Evolutionary conservation across 1,139 yeast genomes (phyloP).

Genomic region (Suhomyces bokatorum): DNA sequence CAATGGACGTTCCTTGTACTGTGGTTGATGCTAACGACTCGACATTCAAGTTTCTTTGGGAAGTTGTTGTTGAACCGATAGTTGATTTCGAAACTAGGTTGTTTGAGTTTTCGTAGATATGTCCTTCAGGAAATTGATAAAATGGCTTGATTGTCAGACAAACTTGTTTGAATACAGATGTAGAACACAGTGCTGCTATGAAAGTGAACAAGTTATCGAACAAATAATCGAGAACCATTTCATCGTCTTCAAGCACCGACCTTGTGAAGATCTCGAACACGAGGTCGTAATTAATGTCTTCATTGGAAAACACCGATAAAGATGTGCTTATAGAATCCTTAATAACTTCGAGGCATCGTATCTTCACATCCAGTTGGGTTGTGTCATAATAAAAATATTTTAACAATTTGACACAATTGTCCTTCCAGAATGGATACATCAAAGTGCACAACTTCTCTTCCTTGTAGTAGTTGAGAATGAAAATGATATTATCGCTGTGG

Average conservation of each 20-base stretch:
- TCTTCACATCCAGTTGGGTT: conserved; percentile 32
- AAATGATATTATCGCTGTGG: conserved; percentile 36
- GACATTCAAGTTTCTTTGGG: conserved; percentile 16
- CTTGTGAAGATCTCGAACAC: conserved; percentile 32
- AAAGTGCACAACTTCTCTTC: conserved; percentile 57
- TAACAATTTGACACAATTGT: conserved; percentile 46
- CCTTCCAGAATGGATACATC: conserved; percentile 54
- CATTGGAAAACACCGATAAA: conserved; percentile 25
- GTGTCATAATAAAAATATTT: conserved; percentile 42
- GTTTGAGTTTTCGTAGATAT: neutral
- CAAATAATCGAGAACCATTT: conserved; percentile 34
- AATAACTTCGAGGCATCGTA: conserved; percentile 44
- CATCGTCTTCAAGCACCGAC: conserved; percentile 30
- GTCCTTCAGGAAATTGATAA: neutral
- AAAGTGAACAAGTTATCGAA: conserved; percentile 33
- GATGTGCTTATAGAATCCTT: conserved; percentile 45
- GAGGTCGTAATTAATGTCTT: conserved; percentile 28
- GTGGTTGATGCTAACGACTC: neutral
- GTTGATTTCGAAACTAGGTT: conserved; percentile 3
- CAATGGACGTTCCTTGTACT: conserved; percentile 4
- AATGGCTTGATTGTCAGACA: conserved; percentile 16
- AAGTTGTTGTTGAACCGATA: conserved; percentile 3
- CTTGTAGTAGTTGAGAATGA: conserved; percentile 48
- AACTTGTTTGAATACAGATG: conserved; percentile 25
- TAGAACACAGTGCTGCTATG: conserved; percentile 27